phyloP scores from a whole-genome alignment of 1,139 yeast species.

The Protomyces macrosporus region DNA sequence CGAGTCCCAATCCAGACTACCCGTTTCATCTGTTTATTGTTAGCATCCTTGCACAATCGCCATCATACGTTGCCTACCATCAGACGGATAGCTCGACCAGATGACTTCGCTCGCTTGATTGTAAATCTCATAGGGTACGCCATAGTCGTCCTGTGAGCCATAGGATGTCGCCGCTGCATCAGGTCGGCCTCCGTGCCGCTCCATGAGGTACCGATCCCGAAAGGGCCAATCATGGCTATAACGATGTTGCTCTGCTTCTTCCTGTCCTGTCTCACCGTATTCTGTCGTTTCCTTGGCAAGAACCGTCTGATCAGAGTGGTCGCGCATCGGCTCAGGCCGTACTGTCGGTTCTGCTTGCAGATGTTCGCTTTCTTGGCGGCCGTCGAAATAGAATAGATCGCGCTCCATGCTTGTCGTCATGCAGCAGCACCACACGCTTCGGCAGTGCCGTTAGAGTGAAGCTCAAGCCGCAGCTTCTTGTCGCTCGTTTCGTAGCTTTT shows the following conservation, averaged over 20 bases:
- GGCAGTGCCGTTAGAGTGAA: no score
- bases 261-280: background rate
- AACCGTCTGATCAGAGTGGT: background rate
- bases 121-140: background rate
- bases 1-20: constrained; percentile 23
- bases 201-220: background rate
- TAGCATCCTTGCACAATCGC: background rate
- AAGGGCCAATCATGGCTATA: background rate
- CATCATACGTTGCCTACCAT: background rate
- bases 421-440: no score
- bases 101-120: background rate
- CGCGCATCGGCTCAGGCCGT: background rate
- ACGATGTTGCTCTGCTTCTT: background rate
- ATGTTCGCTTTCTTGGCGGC: background rate
- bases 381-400: background rate
- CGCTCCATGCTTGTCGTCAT: background rate
- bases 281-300: background rate
- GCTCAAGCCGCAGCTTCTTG: no score
- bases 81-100: background rate
- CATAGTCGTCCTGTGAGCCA: background rate
- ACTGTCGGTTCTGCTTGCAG: background rate
- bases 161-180: background rate
- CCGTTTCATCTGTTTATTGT: constrained; percentile 1
- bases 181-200: background rate
- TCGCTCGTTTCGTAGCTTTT: no score